Evolutionary conservation across 164 flowering plant genomes (phyloP), one percentile per base, ranked within the genome.

Genomic region (Berberis vulgaris): DNA sequence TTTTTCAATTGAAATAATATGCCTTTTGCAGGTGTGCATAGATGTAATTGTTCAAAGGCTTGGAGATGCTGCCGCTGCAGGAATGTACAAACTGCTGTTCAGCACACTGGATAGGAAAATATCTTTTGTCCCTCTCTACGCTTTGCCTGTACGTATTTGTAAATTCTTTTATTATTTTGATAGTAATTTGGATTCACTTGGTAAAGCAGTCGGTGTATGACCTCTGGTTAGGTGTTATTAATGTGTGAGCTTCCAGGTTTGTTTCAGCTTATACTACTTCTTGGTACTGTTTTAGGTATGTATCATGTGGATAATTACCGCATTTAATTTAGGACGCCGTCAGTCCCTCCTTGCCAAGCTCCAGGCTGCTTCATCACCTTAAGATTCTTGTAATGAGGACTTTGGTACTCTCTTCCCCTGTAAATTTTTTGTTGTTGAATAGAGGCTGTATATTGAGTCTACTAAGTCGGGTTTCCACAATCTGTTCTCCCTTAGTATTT

Each of bases 31-130:
- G 98, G 81, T 94, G 59, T 94, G 96, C 76, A 88, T 94, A 58
- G 98, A 90, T 77, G 98, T 93, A 38, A 74, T 93, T 58, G 87
- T 94, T 69, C 97, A 94, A 71, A 82, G 98, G 74, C 88, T 88
- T 65, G 98, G 97, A 68, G 97, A 94, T 79, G 97, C 97, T n/a
- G 75, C 98, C 55, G 98, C 98, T 8, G 97, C 98, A 41, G 97
- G 89, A 68, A 72, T 91, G 76, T 94, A 80, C 87, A 84, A 86
- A 74, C 74, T 94, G 38, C 84, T 94, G 10, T 78, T 73, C 62
- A 76, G 83, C 83, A 75, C 73, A 66, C 76, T 83, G 8, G 65
- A 84, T 68, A 80, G 79, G 71, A 82, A 60, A 61, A 68, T 77
- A 59, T 82, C 97, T 47, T 74, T 67, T 5, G 79, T 80, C 59